Conservation (phyloP, 179 eudicot genomes). For the Beta macrorhiza region DNA sequence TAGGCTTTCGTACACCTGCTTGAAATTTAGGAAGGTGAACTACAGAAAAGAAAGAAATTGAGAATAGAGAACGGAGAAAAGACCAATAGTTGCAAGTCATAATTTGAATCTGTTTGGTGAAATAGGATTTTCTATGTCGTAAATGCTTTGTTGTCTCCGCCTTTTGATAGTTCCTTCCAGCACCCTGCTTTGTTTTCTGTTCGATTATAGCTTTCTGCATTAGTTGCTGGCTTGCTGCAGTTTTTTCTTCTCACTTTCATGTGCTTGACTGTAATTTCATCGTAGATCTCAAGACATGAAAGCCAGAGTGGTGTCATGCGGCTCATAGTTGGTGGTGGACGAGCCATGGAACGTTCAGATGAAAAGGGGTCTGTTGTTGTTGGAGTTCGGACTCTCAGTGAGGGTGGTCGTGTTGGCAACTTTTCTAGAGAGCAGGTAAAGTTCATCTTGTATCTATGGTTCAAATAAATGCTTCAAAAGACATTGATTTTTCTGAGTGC, state of each 20-base stretch:
- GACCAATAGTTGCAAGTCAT: not conserved
- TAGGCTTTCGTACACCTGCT: not conserved
- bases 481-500: conserved; percentile 1
- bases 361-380: conserved; percentile 88
- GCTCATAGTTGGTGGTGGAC: conserved; percentile 94
- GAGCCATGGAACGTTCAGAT: conserved; percentile 77
- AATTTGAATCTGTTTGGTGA: conserved; percentile 11
- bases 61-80: not conserved
- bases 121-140: not conserved
- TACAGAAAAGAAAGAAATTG: not conserved
- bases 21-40: not conserved
- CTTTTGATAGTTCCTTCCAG: not conserved
- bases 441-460: conserved; percentile 7
- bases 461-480: not conserved
- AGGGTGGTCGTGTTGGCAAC: conserved; percentile 98
- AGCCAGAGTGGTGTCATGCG: conserved; percentile 97
- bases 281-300: conserved; percentile 74
- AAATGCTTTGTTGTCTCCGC: conserved; percentile 5
- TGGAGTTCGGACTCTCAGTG: conserved; percentile 98
- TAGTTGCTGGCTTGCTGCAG: not conserved
- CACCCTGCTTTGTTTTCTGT: not conserved
- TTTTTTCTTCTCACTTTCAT: conserved; percentile 12
- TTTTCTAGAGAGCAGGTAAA: conserved; percentile 96
- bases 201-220: conserved; percentile 6
- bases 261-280: conserved; percentile 15